Conservation (phyloP, 2,329 filamentous ascomycete species). For the Apiospora sp. region DNA sequence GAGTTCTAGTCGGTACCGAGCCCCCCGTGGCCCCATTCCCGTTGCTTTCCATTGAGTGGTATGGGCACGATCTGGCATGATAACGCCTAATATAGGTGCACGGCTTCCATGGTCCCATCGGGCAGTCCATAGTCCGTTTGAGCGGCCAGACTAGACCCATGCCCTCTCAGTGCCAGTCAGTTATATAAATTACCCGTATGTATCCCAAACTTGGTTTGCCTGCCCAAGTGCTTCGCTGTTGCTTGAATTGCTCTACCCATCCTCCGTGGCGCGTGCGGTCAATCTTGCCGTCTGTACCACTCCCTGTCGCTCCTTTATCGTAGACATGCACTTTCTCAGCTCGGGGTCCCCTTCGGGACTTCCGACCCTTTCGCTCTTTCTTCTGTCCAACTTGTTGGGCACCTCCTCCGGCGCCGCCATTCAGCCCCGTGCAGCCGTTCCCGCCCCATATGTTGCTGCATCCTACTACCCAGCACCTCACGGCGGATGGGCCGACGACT, state of each 20-base stretch:
- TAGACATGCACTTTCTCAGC: slow-evolving; percentile 35
- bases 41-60: not conserved
- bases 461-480: slow-evolving; percentile 78
- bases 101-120: slow-evolving; percentile 7
- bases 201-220: not conserved
- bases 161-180: not conserved
- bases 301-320: not conserved
- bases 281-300: slow-evolving; percentile 29
- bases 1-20: not conserved
- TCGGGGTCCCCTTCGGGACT: slow-evolving; percentile 36
- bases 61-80: slow-evolving; percentile 4
- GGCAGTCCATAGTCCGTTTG: not conserved
- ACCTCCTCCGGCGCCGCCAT: slow-evolving; percentile 33
- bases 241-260: slow-evolving; percentile 6
- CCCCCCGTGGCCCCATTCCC: not conserved
- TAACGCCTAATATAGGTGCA: not conserved
- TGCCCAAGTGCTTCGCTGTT: not conserved
- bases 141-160: not conserved
- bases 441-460: slow-evolving; percentile 51
- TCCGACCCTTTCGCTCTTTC: slow-evolving; percentile 36
- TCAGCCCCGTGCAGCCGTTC: slow-evolving; percentile 38
- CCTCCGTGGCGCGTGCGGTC: not conserved
- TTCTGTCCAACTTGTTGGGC: slow-evolving; percentile 29
- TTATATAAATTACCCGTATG: not conserved
- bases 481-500: slow-evolving; percentile 74